A percentile compares a stretch with the other conserved stretches of the same genome.
Evolutionary conservation across 257 asterid species (phyloP).

Genomic region (Solanum okadae): DNA sequence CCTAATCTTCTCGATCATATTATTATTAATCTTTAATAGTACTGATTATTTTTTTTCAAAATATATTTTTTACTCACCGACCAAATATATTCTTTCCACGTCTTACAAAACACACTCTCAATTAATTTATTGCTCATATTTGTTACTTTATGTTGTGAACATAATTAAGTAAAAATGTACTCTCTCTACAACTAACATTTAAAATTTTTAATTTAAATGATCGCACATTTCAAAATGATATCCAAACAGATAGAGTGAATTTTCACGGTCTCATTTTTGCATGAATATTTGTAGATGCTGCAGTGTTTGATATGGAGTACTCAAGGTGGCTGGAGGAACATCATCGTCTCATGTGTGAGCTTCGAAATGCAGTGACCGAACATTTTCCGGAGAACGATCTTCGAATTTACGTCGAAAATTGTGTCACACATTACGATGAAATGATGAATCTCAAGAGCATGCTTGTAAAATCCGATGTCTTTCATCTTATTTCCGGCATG

Average conservation of each 20-base stretch:
- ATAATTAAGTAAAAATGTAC: neutral
- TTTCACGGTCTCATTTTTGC: neutral
- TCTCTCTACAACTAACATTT: neutral
- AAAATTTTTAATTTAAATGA: too few species aligned
- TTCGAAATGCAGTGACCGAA: conserved; percentile 55
- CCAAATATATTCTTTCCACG: neutral
- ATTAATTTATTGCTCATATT: neutral
- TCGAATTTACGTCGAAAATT: conserved; percentile 40
- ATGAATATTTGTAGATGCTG: conserved; percentile 27
- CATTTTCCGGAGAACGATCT: conserved; percentile 66
- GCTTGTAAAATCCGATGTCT: conserved; percentile 50
- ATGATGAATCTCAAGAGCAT: conserved; percentile 49
- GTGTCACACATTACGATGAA: conserved; percentile 56
- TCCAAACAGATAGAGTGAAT: neutral
- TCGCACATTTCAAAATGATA: neutral
- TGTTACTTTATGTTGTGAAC: neutral
- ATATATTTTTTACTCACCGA: too few species aligned
- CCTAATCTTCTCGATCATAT: neutral
- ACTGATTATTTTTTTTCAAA: neutral
- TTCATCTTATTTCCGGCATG: conserved; percentile 72
- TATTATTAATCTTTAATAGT: neutral
- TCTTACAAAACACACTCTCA: neutral
- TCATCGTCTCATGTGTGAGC: conserved; percentile 60
- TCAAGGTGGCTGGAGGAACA: conserved; percentile 80
- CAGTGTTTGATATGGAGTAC: conserved; percentile 70